A percentile compares a stretch with the other conserved stretches of the same genome.
Evolutionary conservation across 2,329 filamentous ascomycete genomes (phyloP).

Genomic region (Colletotrichum higginsianum): DNA sequence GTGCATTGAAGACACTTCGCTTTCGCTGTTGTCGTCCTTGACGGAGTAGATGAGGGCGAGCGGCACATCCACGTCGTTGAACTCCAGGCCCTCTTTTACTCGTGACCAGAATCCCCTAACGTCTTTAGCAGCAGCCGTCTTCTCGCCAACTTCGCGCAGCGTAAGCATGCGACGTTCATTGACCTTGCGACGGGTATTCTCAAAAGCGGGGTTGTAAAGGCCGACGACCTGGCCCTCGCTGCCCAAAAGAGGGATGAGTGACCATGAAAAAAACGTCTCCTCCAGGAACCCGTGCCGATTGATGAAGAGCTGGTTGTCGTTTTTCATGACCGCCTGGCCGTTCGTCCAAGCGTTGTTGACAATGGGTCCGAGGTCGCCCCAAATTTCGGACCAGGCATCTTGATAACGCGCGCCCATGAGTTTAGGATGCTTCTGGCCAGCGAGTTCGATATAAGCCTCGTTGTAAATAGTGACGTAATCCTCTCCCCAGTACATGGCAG

Average conservation of each 20-base stretch:
- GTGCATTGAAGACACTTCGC: constrained; percentile 79
- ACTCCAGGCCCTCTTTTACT: constrained; percentile 77
- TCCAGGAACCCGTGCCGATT: constrained; percentile 79
- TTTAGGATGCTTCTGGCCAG: constrained; percentile 81
- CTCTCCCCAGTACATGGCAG: constrained; percentile 84
- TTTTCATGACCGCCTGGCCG: constrained; percentile 87
- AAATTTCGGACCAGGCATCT: constrained; percentile 81
- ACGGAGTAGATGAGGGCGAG: constrained; percentile 85
- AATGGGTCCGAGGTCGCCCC: constrained; percentile 77
- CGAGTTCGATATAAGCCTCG: constrained; percentile 79
- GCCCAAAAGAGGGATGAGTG: constrained; percentile 83
- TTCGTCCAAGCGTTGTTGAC: constrained; percentile 77
- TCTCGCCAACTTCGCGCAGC: constrained; percentile 82
- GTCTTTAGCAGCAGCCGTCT: constrained; percentile 79
- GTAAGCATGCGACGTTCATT: constrained; percentile 86
- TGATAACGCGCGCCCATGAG: constrained; percentile 82
- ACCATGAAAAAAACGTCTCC: constrained; percentile 88
- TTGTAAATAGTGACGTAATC: constrained; percentile 81
- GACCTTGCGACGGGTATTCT: constrained; percentile 84
- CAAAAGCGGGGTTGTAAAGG: constrained; percentile 85
- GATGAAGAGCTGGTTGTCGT: constrained; percentile 84
- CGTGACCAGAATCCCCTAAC: constrained; percentile 82
- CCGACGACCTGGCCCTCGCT: constrained; percentile 81
- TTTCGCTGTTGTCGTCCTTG: constrained; percentile 75
- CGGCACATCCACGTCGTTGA: constrained; percentile 82